Percentiles rank a stretch among this genome's conserved stretches.
phyloP scores from a whole-genome alignment of 768 basidiomycete genomes.

The Trametes punicea region DNA sequence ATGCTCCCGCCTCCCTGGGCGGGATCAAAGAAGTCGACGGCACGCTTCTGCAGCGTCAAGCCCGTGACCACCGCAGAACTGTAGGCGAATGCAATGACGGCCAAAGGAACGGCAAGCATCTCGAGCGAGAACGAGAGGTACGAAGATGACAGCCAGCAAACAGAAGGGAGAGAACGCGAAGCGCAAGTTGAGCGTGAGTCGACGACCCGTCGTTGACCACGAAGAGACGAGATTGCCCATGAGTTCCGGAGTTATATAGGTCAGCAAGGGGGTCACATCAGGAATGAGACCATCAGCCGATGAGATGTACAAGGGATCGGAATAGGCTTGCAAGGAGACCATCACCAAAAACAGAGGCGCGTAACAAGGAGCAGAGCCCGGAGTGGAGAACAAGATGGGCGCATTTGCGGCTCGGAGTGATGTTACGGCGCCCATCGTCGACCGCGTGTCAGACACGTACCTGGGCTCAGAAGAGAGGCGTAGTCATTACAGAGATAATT shows the following conservation, averaged over 20 bases:
- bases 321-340: background rate
- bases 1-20: slow-evolving; percentile 38
- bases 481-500: too few species aligned
- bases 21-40: slow-evolving; percentile 35
- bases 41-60: slow-evolving; percentile 6
- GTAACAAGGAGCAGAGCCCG: background rate
- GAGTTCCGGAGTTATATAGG: background rate
- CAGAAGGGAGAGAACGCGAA: background rate
- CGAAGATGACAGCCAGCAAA: too few species aligned
- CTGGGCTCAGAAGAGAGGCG: too few species aligned
- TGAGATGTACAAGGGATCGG: background rate
- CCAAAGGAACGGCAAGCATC: slow-evolving; percentile 1
- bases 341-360: background rate
- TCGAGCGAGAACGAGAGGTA: too few species aligned
- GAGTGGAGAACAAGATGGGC: background rate
- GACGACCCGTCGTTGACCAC: slow-evolving; percentile 14
- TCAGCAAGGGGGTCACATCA: background rate
- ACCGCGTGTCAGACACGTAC: background rate
- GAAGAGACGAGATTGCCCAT: background rate
- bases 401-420: background rate
- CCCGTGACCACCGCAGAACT: slow-evolving; percentile 4
- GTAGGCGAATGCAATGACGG: background rate
- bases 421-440: background rate
- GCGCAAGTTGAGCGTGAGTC: background rate
- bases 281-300: background rate